phyloP scores from a whole-genome alignment of 2,329 filamentous ascomycete genomes.

The Exutisphaerella laricina region DNA sequence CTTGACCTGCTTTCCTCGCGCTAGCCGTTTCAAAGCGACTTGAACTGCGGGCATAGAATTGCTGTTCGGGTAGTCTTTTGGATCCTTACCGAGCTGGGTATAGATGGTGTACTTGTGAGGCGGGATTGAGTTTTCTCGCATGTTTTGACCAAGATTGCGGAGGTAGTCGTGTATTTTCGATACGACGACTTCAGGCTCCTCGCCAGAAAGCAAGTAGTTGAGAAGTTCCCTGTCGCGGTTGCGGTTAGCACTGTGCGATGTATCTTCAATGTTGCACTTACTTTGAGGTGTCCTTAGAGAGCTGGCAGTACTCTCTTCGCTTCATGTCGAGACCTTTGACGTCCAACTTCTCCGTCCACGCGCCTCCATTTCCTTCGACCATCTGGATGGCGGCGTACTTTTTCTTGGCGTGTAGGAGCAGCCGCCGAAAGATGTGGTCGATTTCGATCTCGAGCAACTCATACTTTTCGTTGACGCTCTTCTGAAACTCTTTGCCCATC shows the following conservation, averaged over 20 bases:
- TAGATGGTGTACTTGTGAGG: constrained; percentile 92
- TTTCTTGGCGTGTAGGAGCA: constrained; percentile 95
- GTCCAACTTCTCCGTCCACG: constrained; percentile 89
- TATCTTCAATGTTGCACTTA: constrained; percentile 25
- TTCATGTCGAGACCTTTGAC: constrained; percentile 99
- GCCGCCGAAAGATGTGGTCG: constrained; percentile 90
- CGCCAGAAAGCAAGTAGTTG: constrained; percentile 90
- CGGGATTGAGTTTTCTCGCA: constrained; percentile 73
- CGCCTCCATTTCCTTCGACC: constrained; percentile 72
- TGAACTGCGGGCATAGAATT: constrained; percentile 96
- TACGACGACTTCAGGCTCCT: constrained; percentile 82
- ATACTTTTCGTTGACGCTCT: constrained; percentile 89
- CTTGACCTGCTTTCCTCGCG: constrained; percentile 78
- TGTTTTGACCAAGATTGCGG: constrained; percentile 73
- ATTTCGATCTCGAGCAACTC: constrained; percentile 94
- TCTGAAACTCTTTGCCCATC: constrained; percentile 92
- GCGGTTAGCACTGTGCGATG: constrained; percentile 16
- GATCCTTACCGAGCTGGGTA: constrained; percentile 92
- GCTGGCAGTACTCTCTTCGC: constrained; percentile 88
- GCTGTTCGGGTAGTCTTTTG: constrained; percentile 88
- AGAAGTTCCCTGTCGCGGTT: constrained; percentile 58
- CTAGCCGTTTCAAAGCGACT: constrained; percentile 82
- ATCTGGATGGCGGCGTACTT: constrained; percentile 98
- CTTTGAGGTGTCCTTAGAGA: constrained; percentile 90
- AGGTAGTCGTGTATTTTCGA: constrained; percentile 91